Evolutionary conservation across 306 rosid genomes (phyloP).

Genomic region (Oxytropis ochrocephala): DNA sequence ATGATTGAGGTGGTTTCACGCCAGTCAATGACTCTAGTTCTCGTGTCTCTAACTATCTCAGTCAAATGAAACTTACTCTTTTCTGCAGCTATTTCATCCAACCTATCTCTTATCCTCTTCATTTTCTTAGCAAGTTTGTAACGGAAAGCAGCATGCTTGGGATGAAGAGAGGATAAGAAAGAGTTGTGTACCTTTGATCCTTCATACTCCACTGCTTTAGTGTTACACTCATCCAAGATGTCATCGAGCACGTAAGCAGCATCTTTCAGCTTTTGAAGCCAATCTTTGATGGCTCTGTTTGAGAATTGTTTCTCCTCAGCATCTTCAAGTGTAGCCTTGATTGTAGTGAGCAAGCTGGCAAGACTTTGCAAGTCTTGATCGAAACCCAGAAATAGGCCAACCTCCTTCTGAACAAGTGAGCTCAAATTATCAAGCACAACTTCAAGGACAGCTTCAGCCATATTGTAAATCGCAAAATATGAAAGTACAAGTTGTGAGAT

Average conservation of each 20-base stretch:
- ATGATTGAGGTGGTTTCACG: conserved; percentile 8
- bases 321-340: conserved; percentile 23
- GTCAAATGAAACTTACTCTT: background rate
- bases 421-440: background rate
- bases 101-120: background rate
- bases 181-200: background rate
- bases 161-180: conserved; percentile 7
- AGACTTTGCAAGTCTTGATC: background rate
- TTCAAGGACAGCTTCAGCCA: background rate
- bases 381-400: background rate
- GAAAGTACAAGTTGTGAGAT: background rate
- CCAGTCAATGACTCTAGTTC: background rate
- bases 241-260: conserved; percentile 8
- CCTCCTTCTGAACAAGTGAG: background rate
- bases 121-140: background rate
- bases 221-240: conserved; percentile 17
- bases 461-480: background rate
- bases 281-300: background rate
- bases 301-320: conserved; percentile 23
- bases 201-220: background rate
- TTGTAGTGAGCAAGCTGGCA: background rate
- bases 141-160: background rate
- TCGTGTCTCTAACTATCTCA: background rate
- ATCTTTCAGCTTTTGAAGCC: conserved; percentile 17
- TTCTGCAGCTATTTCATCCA: conserved; percentile 1